phyloP scores from a whole-genome alignment of 139 green algal species.

The Chlorella sp. region DNA sequence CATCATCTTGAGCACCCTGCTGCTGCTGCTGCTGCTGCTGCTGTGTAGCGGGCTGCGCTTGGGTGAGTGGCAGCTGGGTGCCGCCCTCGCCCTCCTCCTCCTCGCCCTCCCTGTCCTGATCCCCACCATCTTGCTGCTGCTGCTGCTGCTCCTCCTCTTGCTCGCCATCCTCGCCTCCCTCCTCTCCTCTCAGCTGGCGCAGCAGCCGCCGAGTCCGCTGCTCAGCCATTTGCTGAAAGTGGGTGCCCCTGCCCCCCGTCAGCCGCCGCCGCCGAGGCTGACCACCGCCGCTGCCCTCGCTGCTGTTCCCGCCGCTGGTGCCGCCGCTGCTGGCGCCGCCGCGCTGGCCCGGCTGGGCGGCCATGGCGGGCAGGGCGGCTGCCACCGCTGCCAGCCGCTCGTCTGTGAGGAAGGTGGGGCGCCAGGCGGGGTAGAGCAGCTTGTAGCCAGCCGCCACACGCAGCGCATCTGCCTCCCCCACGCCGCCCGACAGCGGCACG shows the following conservation, averaged over 20 bases:
- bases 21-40: not conserved
- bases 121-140: not conserved
- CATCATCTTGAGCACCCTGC: not conserved
- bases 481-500: not conserved
- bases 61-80: not conserved
- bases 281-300: constrained; percentile 4
- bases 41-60: not conserved
- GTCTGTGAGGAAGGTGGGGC: constrained; percentile 6
- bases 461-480: not conserved
- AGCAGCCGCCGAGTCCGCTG: constrained; percentile 4
- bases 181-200: not conserved
- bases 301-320: not conserved
- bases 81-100: not conserved
- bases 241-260: not conserved
- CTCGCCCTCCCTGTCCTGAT: not conserved
- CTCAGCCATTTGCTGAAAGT: not conserved
- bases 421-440: constrained; percentile 4
- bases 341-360: not conserved
- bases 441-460: constrained; percentile 8
- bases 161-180: not conserved
- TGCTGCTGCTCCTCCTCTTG: not conserved
- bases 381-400: not conserved
- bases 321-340: not conserved
- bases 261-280: not conserved
- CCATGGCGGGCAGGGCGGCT: constrained; percentile 11